Percentiles rank a stretch among this genome's conserved stretches.
phyloP scores from a whole-genome alignment of 78 protist genomes.

The Polysphondylium violaceum region DNA sequence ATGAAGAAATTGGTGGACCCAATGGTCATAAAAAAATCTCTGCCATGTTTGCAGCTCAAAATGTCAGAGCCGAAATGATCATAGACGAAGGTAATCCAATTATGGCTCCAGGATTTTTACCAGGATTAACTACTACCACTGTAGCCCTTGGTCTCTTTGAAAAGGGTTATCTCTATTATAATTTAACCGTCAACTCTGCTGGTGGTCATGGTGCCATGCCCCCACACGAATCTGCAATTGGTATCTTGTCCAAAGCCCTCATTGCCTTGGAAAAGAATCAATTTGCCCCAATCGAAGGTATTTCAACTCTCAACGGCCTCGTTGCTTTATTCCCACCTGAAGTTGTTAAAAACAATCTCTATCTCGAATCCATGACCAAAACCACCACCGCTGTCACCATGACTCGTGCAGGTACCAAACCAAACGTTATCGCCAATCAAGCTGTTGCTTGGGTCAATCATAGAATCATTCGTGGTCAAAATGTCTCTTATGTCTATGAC shows the following conservation, averaged over 20 bases:
- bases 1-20: conserved; percentile 56
- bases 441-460: conserved; percentile 65
- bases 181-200: neutral
- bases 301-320: neutral
- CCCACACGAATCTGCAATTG: conserved; percentile 44
- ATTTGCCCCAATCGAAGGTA: neutral
- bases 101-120: conserved; percentile 16
- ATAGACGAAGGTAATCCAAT: conserved; percentile 54
- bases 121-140: neutral
- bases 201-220: conserved; percentile 62
- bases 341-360: neutral
- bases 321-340: neutral
- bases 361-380: conserved; percentile 1
- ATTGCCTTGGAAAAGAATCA: conserved; percentile 25
- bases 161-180: conserved; percentile 40
- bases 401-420: conserved; percentile 31
- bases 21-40: conserved; percentile 40
- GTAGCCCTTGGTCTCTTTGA: conserved; percentile 42
- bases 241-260: conserved; percentile 21
- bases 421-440: neutral
- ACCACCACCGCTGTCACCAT: conserved; percentile 51
- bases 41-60: neutral
- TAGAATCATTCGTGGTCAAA: conserved; percentile 33
- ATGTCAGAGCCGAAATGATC: conserved; percentile 8
- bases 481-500: neutral